phyloP scores from a whole-genome alignment of 495 filamentous ascomycete species.

The Tuber brumale region DNA sequence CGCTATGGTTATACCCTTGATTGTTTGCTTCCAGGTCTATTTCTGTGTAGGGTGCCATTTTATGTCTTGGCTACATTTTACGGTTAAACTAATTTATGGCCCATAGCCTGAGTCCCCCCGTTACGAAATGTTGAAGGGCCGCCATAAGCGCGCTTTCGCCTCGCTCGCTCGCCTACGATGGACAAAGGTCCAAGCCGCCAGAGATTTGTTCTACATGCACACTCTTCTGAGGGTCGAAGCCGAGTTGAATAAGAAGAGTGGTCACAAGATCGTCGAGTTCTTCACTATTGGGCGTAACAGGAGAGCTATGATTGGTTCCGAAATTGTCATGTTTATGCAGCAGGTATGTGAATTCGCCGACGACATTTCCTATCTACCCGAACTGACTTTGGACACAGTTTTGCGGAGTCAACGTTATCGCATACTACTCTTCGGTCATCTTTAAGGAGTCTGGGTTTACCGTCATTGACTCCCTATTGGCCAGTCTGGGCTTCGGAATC shows the following conservation, averaged over 20 bases:
- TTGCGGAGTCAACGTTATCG: constrained; percentile 55
- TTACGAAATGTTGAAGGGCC: constrained; percentile 70
- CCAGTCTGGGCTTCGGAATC: constrained; percentile 69
- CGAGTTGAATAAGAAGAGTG: constrained; percentile 51
- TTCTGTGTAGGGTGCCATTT: constrained; percentile 59
- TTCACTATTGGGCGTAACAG: constrained; percentile 70
- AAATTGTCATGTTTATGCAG: constrained; percentile 83
- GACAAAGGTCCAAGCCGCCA: constrained; percentile 67
- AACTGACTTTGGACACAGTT: constrained; percentile 24
- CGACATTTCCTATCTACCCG: not conserved
- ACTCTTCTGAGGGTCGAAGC: constrained; percentile 63
- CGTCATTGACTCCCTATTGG: constrained; percentile 53
- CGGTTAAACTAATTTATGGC: not conserved
- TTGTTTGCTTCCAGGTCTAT: constrained; percentile 65
- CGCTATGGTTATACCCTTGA: constrained; percentile 63
- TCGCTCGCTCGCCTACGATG: constrained; percentile 61
- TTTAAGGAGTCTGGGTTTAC: constrained; percentile 56
- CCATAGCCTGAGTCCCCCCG: constrained; percentile 49
- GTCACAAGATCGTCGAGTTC: constrained; percentile 60
- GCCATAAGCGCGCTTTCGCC: constrained; percentile 59
- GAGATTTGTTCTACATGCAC: constrained; percentile 78
- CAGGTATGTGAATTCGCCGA: constrained; percentile 51
- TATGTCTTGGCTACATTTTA: not conserved
- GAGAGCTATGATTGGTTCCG: constrained; percentile 65
- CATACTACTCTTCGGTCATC: constrained; percentile 63